Conservation (phyloP, 2,329 filamentous ascomycete genomes). For the Aspergillus persii region DNA sequence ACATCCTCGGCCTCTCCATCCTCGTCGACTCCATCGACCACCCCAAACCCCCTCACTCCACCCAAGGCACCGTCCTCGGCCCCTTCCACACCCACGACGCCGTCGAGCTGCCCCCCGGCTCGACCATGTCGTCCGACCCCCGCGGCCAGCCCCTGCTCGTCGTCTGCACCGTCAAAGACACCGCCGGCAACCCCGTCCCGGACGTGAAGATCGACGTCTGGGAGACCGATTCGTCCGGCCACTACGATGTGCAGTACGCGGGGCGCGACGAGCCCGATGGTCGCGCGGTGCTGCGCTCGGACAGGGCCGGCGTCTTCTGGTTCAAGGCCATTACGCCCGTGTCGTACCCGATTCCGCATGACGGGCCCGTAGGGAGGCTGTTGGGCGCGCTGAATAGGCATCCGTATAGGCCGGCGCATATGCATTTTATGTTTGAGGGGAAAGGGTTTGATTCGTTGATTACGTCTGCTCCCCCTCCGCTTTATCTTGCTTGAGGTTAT, state of each 20-base stretch:
- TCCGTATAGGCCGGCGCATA: constrained; percentile 71
- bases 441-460: constrained; percentile 77
- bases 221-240: constrained; percentile 78
- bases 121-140: constrained; percentile 65
- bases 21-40: constrained; percentile 82
- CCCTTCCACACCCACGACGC: constrained; percentile 84
- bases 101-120: constrained; percentile 53
- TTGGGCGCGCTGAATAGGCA: constrained; percentile 67
- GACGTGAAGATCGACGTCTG: constrained; percentile 76
- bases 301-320: constrained; percentile 74
- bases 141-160: constrained; percentile 69
- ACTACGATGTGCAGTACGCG: constrained; percentile 77
- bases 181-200: constrained; percentile 58
- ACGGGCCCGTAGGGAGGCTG: constrained; percentile 77
- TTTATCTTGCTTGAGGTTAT: background rate
- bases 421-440: constrained; percentile 82
- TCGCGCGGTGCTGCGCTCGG: constrained; percentile 61
- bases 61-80: constrained; percentile 76
- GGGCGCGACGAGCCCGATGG: constrained; percentile 66
- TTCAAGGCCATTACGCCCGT: constrained; percentile 84
- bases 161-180: constrained; percentile 69
- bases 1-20: constrained; percentile 74
- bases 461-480: constrained; percentile 59
- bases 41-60: constrained; percentile 67
- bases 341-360: constrained; percentile 79